Evolutionary conservation across 352 stramenopile genomes (phyloP), one percentile per base, ranked within the genome.

Genomic region (Pythium brachiatum): DNA sequence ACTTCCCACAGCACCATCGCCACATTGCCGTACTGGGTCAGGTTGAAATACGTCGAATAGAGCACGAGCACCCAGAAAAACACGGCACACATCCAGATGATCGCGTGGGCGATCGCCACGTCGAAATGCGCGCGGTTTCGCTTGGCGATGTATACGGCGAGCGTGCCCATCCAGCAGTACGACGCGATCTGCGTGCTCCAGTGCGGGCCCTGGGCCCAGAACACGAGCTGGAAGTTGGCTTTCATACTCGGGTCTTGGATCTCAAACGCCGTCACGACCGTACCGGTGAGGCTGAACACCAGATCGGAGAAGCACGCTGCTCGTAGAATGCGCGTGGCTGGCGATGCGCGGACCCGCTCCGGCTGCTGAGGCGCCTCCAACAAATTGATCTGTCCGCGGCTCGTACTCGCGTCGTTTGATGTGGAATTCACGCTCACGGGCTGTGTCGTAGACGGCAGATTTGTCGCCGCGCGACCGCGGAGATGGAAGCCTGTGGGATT

Each of bases 31-130:
- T 84, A 80, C 12, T 58, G 27, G 9, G 61, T 61, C 23, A 69
- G 77, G 26, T 76, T 39, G 54, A 88, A 86, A 64, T 90, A 89
- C 27, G 70, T 73, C 20, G 80, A 76, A 56, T 90, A 92, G 11
- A 92, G 64, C 53, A 91, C 77, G 3, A 94, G 68, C 0, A 89
- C 70, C 72, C 75, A 92, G 60, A 88, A 94, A 27, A 94, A 84
- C 7, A 92, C 69, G 1, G 88, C 72, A 20, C 87, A 51, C 65
- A 90, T 78, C 85, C 85, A 94, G 31, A 94, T 90, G 48, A 92
- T 70, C 1, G 77, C 76, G 55, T 94, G 86, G 0, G 81, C 77
- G 57, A 92, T 89, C 15, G 74, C 74, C 21, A 94, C 81, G 48
- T 91, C 79, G 52, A 94, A 92, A 23, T 64, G 72, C 32, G 75